Percentiles rank a stretch among this genome's conserved stretches.
phyloP scores from a whole-genome alignment of 1,139 yeast genomes.

The Magnusiomyces tetraspermus region DNA sequence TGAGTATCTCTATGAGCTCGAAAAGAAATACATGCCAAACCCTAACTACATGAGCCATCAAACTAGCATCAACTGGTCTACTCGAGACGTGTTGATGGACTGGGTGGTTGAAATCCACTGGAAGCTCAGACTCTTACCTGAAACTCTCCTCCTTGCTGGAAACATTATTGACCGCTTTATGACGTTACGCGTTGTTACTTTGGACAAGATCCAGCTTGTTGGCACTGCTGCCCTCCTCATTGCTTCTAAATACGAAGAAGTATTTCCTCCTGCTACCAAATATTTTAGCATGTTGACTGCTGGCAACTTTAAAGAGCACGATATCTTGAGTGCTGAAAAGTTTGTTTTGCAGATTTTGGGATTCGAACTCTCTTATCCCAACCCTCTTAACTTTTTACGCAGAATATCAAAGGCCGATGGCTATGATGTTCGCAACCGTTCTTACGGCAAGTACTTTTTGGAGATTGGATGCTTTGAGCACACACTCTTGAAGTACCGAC shows the following conservation, averaged over 20 bases:
- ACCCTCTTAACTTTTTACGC: slow-evolving; percentile 88
- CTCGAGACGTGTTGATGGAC: slow-evolving; percentile 84
- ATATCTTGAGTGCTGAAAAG: slow-evolving; percentile 79
- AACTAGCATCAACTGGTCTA: slow-evolving; percentile 67
- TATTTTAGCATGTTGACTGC: slow-evolving; percentile 87
- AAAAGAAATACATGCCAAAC: slow-evolving; percentile 68
- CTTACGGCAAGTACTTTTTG: slow-evolving; percentile 79
- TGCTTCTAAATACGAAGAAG: slow-evolving; percentile 94
- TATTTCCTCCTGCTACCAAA: slow-evolving; percentile 78
- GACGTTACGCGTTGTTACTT: slow-evolving; percentile 68
- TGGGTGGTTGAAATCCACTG: slow-evolving; percentile 93
- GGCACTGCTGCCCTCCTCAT: slow-evolving; percentile 87
- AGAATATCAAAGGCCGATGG: slow-evolving; percentile 93
- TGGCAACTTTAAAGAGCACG: slow-evolving; percentile 74
- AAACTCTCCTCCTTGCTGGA: slow-evolving; percentile 78
- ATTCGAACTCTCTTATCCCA: slow-evolving; percentile 79
- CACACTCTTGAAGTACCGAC: slow-evolving; percentile 66
- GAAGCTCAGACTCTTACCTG: slow-evolving; percentile 79
- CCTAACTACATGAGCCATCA: slow-evolving; percentile 67
- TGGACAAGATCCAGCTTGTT: slow-evolving; percentile 76
- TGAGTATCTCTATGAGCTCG: slow-evolving; percentile 65
- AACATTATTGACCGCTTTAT: slow-evolving; percentile 88
- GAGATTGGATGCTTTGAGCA: slow-evolving; percentile 79
- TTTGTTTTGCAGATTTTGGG: slow-evolving; percentile 65
- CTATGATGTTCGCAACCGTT: slow-evolving; percentile 85